Evolutionary conservation across 805 yeast species (phyloP).

Genomic region (Myxozyma kluyveri): DNA sequence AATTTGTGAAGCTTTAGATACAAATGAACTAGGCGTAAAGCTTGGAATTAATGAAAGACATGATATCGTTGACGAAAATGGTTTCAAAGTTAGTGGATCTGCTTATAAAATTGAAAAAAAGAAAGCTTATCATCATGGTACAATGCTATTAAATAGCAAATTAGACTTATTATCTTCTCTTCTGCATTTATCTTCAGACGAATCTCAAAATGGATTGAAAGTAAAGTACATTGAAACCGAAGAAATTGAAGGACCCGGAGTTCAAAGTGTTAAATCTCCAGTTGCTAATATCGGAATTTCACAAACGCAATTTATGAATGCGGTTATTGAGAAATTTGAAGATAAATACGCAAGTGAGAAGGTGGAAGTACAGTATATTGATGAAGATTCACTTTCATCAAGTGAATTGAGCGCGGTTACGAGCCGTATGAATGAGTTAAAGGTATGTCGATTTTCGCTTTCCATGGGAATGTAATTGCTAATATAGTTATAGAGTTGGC

Average conservation of each 20-base stretch:
- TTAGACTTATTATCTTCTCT: conserved; percentile 59
- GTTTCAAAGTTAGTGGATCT: conserved; percentile 78
- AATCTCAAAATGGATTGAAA: conserved; percentile 40
- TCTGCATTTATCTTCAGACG: conserved; percentile 37
- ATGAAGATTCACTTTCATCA: conserved; percentile 5
- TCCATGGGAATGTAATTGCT: background rate
- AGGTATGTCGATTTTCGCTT: conserved; percentile 7
- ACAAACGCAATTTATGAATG: conserved; percentile 47
- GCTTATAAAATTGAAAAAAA: conserved; percentile 85
- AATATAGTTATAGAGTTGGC: conserved; percentile 44
- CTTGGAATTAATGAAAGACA: conserved; percentile 69
- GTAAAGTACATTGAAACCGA: conserved; percentile 40
- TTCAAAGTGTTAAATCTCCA: conserved; percentile 77
- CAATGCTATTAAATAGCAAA: conserved; percentile 75
- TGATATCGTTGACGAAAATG: conserved; percentile 58
- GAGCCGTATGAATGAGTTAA: conserved; percentile 10
- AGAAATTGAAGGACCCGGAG: conserved; percentile 49
- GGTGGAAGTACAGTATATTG: conserved; percentile 4
- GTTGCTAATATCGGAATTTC: conserved; percentile 62
- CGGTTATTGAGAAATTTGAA: conserved; percentile 45
- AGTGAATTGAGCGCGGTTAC: conserved; percentile 8
- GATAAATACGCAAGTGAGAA: conserved; percentile 32
- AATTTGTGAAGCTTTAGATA: conserved; percentile 45
- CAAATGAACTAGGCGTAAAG: conserved; percentile 13
- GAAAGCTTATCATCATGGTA: conserved; percentile 90